Base-by-base conservation (phyloP, 192 early-diverging fungal genomes). In the Allomyces macrogynus region DNA sequence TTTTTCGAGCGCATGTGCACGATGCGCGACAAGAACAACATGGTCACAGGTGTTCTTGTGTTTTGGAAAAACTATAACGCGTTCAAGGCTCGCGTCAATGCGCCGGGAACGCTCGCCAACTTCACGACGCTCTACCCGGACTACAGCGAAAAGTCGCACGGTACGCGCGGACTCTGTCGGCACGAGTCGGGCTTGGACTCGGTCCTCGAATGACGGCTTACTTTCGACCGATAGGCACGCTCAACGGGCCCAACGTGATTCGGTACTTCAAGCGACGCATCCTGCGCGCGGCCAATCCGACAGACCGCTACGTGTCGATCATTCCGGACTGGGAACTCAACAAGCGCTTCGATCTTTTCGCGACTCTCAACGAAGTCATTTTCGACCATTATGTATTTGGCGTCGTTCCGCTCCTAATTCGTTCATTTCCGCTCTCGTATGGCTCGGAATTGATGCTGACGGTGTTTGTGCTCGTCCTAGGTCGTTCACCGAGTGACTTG, bases 281-380 rank as follows among this genome's bases (percentile, higher is more conserved):
- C 49, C 5, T 57, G 49, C 49, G 49, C 12, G 49, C 49, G 20
- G 49, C 49, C 12, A 57, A 57, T 5, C 49, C 49, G 20, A n/a
- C 16, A 0, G 49, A 57, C 49, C 49, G 49, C 12, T 57, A 57
- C 20, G 49, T 57, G 2, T 20, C 16, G 16, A 57, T 57, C 49
- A 57, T 57, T n/a, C 49, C 49, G 49, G 49, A 57, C 49, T 57
- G 49, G 49, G 49, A 57, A n/a, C 49, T 57, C 49, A 57, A 57
- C 49, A 57, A n/a, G 20, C 12, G 49, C 16, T 57, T 57, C 20
- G 49, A 57, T 57, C 20, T 57, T 3, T 57, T 57, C 20, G 49
- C 49, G 16, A 57, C 49, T 5, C 49, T 57, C 49, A 57, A 57
- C 20, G 49, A 57, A n/a, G 49, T 57, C 1, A 57, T 57, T 0